Percentiles rank a stretch among this genome's conserved stretches.
Evolutionary conservation across 192 early-diverging fungal genomes (phyloP).

Genomic region (Bifiguratus adelaidae): DNA sequence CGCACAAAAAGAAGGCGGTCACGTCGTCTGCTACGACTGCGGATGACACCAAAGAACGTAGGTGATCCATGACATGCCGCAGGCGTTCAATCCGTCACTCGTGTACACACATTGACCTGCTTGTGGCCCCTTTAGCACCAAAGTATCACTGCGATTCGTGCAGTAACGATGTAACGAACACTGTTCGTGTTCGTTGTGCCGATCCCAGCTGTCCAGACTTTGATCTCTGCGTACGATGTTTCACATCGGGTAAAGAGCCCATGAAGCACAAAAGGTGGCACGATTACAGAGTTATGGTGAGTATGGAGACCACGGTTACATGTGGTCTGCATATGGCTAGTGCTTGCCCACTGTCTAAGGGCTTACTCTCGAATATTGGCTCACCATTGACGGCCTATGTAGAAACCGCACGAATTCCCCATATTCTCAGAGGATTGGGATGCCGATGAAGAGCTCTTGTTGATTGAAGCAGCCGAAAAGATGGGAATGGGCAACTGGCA

Average conservation of each 20-base stretch:
- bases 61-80: no score
- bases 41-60: no score
- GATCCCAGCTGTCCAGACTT: slow-evolving; percentile 66
- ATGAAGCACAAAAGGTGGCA: slow-evolving; percentile 77
- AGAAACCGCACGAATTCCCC: slow-evolving; percentile 78
- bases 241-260: slow-evolving; percentile 72
- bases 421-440: slow-evolving; percentile 89
- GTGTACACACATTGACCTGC: no score
- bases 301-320: slow-evolving; percentile 1
- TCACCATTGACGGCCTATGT: background rate
- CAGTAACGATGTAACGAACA: slow-evolving; percentile 79
- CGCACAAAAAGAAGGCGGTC: slow-evolving; percentile 19
- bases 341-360: background rate
- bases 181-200: slow-evolving; percentile 79
- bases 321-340: background rate
- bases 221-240: slow-evolving; percentile 92
- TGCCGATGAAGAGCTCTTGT: slow-evolving; percentile 90
- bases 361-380: background rate
- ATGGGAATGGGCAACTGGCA: slow-evolving; percentile 98
- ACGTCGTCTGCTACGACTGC: no score
- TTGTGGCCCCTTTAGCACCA: no score
- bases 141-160: slow-evolving; percentile 81
- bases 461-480: slow-evolving; percentile 85
- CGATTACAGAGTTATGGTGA: slow-evolving; percentile 81
- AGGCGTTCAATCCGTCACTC: no score